These are phyloP conservation scores for Atkinsonella texensis DNA, from an alignment of 2,329 filamentous ascomycete species.

Conservation along the genomic window DNA sequence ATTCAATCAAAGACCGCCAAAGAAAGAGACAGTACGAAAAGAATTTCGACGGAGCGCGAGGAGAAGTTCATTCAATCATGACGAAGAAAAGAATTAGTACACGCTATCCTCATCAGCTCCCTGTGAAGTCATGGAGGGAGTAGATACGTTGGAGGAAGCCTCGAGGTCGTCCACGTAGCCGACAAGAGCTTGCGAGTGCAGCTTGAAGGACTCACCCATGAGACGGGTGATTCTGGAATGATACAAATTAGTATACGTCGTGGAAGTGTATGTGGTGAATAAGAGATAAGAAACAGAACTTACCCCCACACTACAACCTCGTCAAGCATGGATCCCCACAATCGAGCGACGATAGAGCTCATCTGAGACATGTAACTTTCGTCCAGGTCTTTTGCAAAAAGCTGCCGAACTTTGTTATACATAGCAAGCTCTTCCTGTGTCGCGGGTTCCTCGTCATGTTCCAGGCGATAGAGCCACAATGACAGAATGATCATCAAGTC, in stretches of 20 bases:
- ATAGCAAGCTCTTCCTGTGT: slow-evolving; percentile 74
- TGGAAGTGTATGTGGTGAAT: neutral
- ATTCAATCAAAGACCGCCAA: neutral
- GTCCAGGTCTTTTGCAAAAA: slow-evolving; percentile 85
- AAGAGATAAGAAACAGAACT: slow-evolving; percentile 30
- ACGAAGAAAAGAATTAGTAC: slow-evolving; percentile 41
- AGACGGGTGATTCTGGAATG: slow-evolving; percentile 68
- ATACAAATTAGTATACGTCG: slow-evolving; percentile 10
- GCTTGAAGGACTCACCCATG: slow-evolving; percentile 96
- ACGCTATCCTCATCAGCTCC: slow-evolving; percentile 61
- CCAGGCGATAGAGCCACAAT: slow-evolving; percentile 95
- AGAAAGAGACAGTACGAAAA: neutral
- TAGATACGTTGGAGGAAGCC: slow-evolving; percentile 56
- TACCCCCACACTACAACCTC: slow-evolving; percentile 99
- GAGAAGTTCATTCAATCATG: slow-evolving; percentile 35
- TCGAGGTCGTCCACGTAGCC: slow-evolving; percentile 84
- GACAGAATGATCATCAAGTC: slow-evolving; percentile 97
- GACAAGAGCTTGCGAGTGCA: slow-evolving; percentile 86
- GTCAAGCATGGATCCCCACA: slow-evolving; percentile 97
- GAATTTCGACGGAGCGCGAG: neutral
- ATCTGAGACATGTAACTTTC: slow-evolving; percentile 72
- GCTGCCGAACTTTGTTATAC: slow-evolving; percentile 83
- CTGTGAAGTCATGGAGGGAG: slow-evolving; percentile 60
- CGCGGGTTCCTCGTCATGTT: slow-evolving; percentile 92
- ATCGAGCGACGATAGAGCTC: slow-evolving; percentile 85